phyloP scores from a whole-genome alignment of 2,329 filamentous ascomycete genomes.

The Diaporthe sp. region DNA sequence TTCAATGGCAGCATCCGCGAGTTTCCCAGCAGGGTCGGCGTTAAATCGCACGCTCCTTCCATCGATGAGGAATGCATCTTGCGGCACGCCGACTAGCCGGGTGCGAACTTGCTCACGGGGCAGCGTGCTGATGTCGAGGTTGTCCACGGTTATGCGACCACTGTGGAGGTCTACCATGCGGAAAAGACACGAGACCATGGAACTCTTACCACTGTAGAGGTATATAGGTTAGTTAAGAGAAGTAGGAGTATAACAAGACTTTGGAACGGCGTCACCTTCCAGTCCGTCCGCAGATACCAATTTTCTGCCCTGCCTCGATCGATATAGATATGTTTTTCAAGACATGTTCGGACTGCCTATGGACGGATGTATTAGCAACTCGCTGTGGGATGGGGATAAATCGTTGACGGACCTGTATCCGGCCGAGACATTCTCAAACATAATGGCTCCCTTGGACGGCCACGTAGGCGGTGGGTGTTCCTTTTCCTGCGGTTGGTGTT shows the following conservation, averaged over 20 bases:
- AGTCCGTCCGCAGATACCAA: conserved; percentile 40
- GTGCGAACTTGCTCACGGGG: conserved; percentile 41
- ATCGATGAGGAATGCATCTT: conserved; percentile 61
- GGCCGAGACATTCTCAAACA: conserved; percentile 44
- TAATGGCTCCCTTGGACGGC: conserved; percentile 45
- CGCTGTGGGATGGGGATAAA: too few relatives aligned
- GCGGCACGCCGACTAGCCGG: conserved; percentile 56
- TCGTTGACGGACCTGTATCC: conserved; percentile 38
- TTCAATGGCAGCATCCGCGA: background rate
- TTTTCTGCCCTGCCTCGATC: conserved; percentile 44
- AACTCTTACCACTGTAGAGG: background rate
- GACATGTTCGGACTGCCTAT: conserved; percentile 33
- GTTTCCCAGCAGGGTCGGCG: background rate
- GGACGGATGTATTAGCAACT: background rate
- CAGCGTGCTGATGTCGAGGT: conserved; percentile 47
- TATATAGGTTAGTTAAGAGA: background rate
- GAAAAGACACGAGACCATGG: conserved; percentile 45
- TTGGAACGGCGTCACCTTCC: background rate
- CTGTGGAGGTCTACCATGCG: conserved; percentile 56
- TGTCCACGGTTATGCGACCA: conserved; percentile 58
- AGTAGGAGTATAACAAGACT: background rate
- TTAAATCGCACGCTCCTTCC: conserved; percentile 44
- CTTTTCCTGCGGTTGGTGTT: conserved; percentile 5
- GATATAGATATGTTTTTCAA: conserved; percentile 42
- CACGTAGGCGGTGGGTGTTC: conserved; percentile 41